phyloP scores from a whole-genome alignment of 2,329 filamentous ascomycete genomes.

The Ophiostoma ips region DNA sequence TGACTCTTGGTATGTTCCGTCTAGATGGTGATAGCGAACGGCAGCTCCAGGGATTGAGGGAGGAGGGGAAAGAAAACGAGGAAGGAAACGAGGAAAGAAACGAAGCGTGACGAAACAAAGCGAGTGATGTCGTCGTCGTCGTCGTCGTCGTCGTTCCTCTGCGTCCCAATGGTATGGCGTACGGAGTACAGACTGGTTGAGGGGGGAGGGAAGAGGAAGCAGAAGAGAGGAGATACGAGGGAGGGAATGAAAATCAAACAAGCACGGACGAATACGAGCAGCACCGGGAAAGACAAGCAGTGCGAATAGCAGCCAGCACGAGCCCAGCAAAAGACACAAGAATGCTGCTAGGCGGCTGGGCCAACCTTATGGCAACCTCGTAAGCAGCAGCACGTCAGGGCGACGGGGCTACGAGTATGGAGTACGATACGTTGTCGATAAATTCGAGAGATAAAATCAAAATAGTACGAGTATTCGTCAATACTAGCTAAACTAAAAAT shows the following conservation, averaged over 20 bases:
- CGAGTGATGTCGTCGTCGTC: slow-evolving; percentile 1
- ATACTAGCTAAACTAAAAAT: background rate
- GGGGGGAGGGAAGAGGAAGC: background rate
- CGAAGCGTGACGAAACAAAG: background rate
- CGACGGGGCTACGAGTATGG: no score
- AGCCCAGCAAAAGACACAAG: no score
- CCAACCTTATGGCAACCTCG: no score
- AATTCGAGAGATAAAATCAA: no score
- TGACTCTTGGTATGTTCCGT: background rate
- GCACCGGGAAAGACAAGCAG: no score
- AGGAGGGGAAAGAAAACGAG: background rate
- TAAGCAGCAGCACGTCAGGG: no score
- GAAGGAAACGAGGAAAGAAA: background rate
- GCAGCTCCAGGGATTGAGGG: background rate
- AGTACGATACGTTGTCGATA: no score
- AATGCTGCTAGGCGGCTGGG: no score
- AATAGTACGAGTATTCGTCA: no score
- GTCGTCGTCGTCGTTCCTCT: background rate
- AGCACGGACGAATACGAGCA: background rate
- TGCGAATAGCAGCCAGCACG: no score
- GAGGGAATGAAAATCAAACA: background rate
- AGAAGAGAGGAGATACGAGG: background rate
- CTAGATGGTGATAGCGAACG: background rate
- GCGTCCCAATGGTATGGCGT: background rate
- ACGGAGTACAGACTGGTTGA: background rate